Evolutionary conservation across 1,284 basidiomycete genomes (phyloP).

Genomic region (Cutaneotrichosporon curvatum): DNA sequence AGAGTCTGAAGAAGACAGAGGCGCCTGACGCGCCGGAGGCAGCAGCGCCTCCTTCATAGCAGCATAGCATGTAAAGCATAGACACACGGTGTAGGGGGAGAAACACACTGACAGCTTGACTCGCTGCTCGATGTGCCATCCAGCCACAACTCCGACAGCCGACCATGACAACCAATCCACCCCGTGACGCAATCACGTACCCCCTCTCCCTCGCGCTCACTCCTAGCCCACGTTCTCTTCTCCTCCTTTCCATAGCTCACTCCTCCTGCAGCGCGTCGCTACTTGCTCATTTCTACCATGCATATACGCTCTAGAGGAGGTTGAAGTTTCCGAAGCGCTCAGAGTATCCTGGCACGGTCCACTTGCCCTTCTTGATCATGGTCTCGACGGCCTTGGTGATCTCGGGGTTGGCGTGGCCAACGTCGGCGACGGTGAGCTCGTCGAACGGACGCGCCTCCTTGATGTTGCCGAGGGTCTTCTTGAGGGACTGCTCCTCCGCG

Average conservation of each 20-base stretch:
- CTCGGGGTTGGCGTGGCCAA: conserved; percentile 86
- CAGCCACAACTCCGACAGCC: too few species aligned
- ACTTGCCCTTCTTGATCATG: conserved; percentile 99
- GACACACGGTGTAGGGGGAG: conserved; percentile 9
- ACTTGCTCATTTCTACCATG: background rate
- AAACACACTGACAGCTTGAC: background rate
- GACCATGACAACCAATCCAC: too few species aligned
- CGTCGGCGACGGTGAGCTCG: conserved; percentile 88
- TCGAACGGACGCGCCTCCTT: conserved; percentile 96
- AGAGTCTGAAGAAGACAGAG: conserved; percentile 32
- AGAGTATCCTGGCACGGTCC: conserved; percentile 78
- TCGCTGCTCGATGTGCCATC: background rate
- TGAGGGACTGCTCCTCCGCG: conserved; percentile 83
- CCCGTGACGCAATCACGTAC: too few species aligned
- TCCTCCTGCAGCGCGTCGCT: too few species aligned
- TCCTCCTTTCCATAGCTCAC: too few species aligned
- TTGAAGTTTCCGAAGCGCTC: conserved; percentile 87
- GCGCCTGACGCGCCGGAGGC: background rate
- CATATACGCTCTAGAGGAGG: background rate
- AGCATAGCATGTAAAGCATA: conserved; percentile 18
- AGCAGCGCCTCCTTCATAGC: too few species aligned
- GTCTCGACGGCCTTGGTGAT: conserved; percentile 83
- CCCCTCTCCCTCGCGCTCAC: too few species aligned
- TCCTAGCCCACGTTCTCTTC: too few species aligned
- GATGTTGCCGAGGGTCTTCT: conserved; percentile 92